These are phyloP conservation scores for Dactylellina haptotyla DNA, from an alignment of 2,329 filamentous ascomycete genomes.

Conservation along the genomic window DNA sequence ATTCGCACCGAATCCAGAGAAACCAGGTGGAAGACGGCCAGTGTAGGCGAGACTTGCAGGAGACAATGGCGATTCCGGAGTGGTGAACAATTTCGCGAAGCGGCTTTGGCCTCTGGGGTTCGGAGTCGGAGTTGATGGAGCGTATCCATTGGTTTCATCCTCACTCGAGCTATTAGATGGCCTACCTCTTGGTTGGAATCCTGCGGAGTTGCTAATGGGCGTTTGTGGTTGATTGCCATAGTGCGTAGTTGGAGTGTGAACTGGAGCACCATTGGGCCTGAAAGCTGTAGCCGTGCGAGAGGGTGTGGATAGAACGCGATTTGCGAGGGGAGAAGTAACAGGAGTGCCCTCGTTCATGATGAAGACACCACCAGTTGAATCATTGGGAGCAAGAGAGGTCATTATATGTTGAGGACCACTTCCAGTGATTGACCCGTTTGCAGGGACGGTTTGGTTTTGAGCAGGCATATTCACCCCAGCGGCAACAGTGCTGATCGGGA, in stretches of 20 bases:
- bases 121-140: neutral
- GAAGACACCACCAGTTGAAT: neutral
- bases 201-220: too few relatives aligned
- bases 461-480: too few relatives aligned
- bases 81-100: neutral
- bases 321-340: neutral
- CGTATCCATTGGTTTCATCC: neutral
- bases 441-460: too few relatives aligned
- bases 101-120: neutral
- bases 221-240: too few relatives aligned
- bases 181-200: too few relatives aligned
- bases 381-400: neutral
- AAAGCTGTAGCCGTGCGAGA: neutral
- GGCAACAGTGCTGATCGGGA: too few relatives aligned
- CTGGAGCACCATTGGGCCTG: neutral
- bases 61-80: constrained; percentile 12
- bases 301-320: neutral
- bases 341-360: neutral
- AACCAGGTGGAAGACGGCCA: constrained; percentile 14
- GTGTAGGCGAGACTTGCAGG: constrained; percentile 11
- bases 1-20: too few relatives aligned
- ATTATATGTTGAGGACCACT: neutral
- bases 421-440: too few relatives aligned
- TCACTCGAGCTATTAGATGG: too few relatives aligned
- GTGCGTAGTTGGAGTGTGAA: too few relatives aligned